Evolutionary conservation across 352 stramenopile species (phyloP), one percentile per base, ranked within the genome.

Genomic region (Globisporangium abappressorium): DNA sequence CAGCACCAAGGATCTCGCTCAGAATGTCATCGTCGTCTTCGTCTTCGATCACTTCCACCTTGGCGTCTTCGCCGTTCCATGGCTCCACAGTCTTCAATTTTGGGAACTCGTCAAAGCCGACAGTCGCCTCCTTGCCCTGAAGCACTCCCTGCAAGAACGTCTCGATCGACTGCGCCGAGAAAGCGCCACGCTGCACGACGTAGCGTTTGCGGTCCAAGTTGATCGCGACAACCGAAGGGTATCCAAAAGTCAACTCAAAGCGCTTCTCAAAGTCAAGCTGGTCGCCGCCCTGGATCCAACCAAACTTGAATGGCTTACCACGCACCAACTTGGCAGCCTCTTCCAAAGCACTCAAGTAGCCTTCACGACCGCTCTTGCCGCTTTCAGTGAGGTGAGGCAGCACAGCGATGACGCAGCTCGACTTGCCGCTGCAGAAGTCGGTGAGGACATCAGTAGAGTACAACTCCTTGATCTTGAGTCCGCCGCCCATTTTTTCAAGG

Each of bases 211-310:
- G 89, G 41, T 95, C 86, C 36, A 97, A 43, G 68, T 91, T 96
- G 54, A 98, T 76, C 20, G 91, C 93, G 28, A 97, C 84, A 15
- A 98, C 70, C 54, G 93, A 94, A 30, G 94, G 94, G 72, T 94
- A 97, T 22, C 91, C 92, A 65, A 98, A 98, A 9, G 87, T 96
- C 22, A 98, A 72, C 68, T 94, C 88, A 30, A 97, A 97, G 41
- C 71, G 79, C 60, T 81, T 78, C 70, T 98, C 92, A 41, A 97
- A 86, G 15, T 70, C 81, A 11, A 76, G 72, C 70, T 98, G 93
- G 62, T 96, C 83, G 18, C 90, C 91, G 15, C 86, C 93, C 64
- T 97, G 87, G 49, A 96, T 86, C 94, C 94, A 98, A 3, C 81
- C 82, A 66, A 98, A 97, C 69, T 87, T 91, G 71, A 98, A 95